A percentile compares a stretch with the other conserved stretches of the same genome.
These are phyloP conservation scores for Prunus mira DNA, from an alignment of 306 rosid species.

Conservation along the genomic window DNA sequence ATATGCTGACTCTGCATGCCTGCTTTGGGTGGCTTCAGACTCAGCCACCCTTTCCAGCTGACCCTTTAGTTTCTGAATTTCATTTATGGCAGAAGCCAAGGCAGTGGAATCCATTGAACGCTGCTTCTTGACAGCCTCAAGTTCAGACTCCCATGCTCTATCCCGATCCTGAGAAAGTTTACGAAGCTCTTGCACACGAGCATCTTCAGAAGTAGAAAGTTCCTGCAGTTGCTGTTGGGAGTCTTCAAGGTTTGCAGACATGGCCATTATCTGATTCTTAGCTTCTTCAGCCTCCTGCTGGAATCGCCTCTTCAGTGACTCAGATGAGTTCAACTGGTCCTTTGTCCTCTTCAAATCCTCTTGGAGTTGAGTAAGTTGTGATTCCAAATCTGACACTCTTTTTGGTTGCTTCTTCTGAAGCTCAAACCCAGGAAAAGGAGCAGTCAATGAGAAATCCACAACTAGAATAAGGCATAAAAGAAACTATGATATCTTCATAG, in stretches of 20 bases:
- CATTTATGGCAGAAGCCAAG: conserved; percentile 67
- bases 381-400: conserved; percentile 65
- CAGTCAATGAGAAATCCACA: neutral
- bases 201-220: conserved; percentile 72
- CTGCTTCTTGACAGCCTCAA: conserved; percentile 83
- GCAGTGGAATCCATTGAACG: conserved; percentile 86
- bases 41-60: conserved; percentile 66
- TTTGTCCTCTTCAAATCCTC: conserved; percentile 67
- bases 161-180: conserved; percentile 84
- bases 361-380: conserved; percentile 61
- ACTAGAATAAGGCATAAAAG: neutral
- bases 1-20: conserved; percentile 53
- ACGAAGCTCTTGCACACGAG: conserved; percentile 65
- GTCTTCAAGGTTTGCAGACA: conserved; percentile 65
- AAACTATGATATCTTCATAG: neutral
- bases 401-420: conserved; percentile 57
- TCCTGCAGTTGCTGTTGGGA: conserved; percentile 69
- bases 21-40: conserved; percentile 47
- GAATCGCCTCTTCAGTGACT: conserved; percentile 54
- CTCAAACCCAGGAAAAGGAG: neutral
- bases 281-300: conserved; percentile 80
- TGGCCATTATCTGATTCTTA: conserved; percentile 43
- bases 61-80: conserved; percentile 76
- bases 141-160: conserved; percentile 89
- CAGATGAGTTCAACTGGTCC: conserved; percentile 63